phyloP scores from a whole-genome alignment of 352 stramenopile species.

The Plasmopara muralis region DNA sequence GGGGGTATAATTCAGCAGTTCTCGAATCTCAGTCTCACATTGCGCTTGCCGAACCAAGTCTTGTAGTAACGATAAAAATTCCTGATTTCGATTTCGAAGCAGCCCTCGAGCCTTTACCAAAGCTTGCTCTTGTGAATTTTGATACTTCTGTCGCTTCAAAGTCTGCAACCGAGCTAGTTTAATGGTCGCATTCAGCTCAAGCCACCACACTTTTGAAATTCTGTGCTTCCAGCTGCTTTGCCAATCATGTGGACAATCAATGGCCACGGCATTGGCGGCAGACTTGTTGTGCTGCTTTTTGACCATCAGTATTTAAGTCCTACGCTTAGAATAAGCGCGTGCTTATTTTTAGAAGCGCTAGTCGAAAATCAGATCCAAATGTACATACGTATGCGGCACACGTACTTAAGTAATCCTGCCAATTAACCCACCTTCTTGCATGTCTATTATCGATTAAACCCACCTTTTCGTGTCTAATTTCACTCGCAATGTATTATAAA shows the following conservation, averaged over 20 bases:
- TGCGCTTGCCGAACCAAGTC: conserved; percentile 49
- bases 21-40: conserved; percentile 36
- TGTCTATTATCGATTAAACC: background rate
- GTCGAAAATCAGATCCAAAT: too few species aligned
- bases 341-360: too few species aligned
- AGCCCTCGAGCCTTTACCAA: conserved; percentile 49
- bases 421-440: too few species aligned
- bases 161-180: conserved; percentile 52
- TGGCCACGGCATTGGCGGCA: background rate
- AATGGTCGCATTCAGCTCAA: conserved; percentile 74
- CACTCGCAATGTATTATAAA: conserved; percentile 20
- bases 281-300: conserved; percentile 15
- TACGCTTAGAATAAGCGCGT: background rate
- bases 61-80: conserved; percentile 47
- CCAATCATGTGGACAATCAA: conserved; percentile 1
- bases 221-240: conserved; percentile 10
- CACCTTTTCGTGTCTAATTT: background rate
- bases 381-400: background rate
- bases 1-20: conserved; percentile 63
- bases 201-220: conserved; percentile 45
- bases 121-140: conserved; percentile 63
- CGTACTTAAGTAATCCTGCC: too few species aligned
- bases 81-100: conserved; percentile 64
- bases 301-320: background rate
- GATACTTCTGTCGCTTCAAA: conserved; percentile 66